These are phyloP conservation scores for Xylaria sp. DNA, from an alignment of 2,329 filamentous ascomycete species.

Conservation along the genomic window DNA sequence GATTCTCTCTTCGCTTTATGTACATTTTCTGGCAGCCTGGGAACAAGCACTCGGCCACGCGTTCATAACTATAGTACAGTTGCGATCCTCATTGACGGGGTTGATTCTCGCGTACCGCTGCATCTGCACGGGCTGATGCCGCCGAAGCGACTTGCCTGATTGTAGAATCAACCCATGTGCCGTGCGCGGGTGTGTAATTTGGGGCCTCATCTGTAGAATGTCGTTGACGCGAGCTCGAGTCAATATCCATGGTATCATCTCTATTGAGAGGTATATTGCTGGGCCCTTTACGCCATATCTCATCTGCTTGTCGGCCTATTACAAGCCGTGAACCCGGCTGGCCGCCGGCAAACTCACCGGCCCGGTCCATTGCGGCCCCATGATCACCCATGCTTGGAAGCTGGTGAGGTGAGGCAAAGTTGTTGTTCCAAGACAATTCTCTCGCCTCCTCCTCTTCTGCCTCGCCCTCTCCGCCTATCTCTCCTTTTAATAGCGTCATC, in stretches of 20 bases:
- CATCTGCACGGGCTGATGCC: slow-evolving; percentile 41
- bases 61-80: slow-evolving; percentile 9
- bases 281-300: slow-evolving; percentile 49
- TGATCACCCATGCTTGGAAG: slow-evolving; percentile 38
- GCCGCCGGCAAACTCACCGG: slow-evolving; percentile 41
- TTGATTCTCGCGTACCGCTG: slow-evolving; percentile 33
- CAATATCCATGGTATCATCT: slow-evolving; percentile 49
- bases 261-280: slow-evolving; percentile 37
- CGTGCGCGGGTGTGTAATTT: slow-evolving; percentile 28
- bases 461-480: slow-evolving; percentile 45
- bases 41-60: neutral
- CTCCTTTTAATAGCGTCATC: slow-evolving; percentile 51
- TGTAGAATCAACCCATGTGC: slow-evolving; percentile 39
- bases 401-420: slow-evolving; percentile 42
- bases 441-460: slow-evolving; percentile 48
- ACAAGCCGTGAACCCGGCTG: slow-evolving; percentile 44
- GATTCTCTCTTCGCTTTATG: slow-evolving; percentile 18
- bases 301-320: slow-evolving; percentile 46
- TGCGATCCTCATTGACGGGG: slow-evolving; percentile 19
- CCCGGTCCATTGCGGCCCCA: slow-evolving; percentile 41
- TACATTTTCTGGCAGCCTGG: slow-evolving; percentile 22
- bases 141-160: slow-evolving; percentile 53
- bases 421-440: slow-evolving; percentile 38
- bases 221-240: slow-evolving; percentile 43
- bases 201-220: slow-evolving; percentile 41